Evolutionary conservation across 2,329 filamentous ascomycete genomes (phyloP).

Genomic region (Penicillium capsulatum): DNA sequence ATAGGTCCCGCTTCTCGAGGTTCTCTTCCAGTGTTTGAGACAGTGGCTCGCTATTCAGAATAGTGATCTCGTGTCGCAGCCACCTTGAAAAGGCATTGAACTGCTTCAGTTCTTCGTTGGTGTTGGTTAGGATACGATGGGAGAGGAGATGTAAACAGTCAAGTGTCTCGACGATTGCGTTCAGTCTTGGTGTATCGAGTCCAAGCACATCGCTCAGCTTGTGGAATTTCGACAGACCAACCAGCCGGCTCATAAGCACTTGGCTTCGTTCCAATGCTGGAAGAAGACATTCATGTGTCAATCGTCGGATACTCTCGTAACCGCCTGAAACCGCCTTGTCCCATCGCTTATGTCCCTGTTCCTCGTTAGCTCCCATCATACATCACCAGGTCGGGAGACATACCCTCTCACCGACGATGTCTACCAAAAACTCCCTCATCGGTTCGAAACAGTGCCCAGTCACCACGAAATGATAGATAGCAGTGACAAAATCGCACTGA

Average conservation of each 20-base stretch:
- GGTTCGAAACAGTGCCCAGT: constrained; percentile 74
- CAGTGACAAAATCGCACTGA: constrained; percentile 65
- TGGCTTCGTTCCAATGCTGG: constrained; percentile 80
- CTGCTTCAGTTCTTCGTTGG: constrained; percentile 71
- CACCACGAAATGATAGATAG: constrained; percentile 76
- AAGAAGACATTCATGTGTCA: constrained; percentile 82
- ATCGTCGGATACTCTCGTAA: constrained; percentile 68
- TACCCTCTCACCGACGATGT: constrained; percentile 75
- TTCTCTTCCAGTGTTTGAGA: constrained; percentile 63
- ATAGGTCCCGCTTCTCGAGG: constrained; percentile 69
- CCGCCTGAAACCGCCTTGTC: constrained; percentile 78
- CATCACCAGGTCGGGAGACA: constrained; percentile 24
- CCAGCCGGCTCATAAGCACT: constrained; percentile 75
- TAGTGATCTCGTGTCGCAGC: constrained; percentile 78
- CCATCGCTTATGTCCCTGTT: constrained; percentile 86
- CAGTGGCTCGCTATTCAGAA: constrained; percentile 61
- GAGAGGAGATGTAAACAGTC: constrained; percentile 71
- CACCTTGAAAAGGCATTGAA: constrained; percentile 77
- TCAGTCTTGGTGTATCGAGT: constrained; percentile 61
- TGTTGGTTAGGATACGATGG: constrained; percentile 66
- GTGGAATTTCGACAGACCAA: constrained; percentile 78
- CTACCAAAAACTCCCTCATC: constrained; percentile 82
- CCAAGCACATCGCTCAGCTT: constrained; percentile 63
- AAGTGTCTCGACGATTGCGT: constrained; percentile 61
- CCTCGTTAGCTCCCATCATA: background rate